phyloP scores from a whole-genome alignment of 371 early-diverging fungal genomes.

The Circinella umbellata region DNA sequence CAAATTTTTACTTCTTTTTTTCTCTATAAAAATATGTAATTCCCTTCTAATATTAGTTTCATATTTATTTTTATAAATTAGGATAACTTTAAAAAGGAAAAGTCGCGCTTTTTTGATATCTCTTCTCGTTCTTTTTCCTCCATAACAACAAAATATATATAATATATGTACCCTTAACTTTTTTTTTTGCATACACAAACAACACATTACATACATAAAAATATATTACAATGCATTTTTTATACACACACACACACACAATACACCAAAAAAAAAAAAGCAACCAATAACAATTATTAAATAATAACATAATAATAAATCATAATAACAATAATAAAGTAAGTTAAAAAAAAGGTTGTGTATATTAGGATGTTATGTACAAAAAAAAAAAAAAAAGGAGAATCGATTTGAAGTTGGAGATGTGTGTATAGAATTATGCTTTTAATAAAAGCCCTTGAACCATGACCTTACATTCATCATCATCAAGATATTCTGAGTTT shows the following conservation, averaged over 20 bases:
- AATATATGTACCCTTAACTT: constrained; percentile 3
- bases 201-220: not conserved
- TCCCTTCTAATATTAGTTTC: too few relatives aligned
- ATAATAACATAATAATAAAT: too few relatives aligned
- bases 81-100: too few relatives aligned
- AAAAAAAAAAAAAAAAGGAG: not conserved
- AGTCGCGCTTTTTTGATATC: too few relatives aligned
- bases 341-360: not conserved
- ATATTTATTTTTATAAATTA: too few relatives aligned
- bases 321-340: not conserved
- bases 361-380: too few relatives aligned
- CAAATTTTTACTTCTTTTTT: not conserved
- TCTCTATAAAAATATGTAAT: not conserved
- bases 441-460: constrained; percentile 59
- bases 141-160: too few relatives aligned
- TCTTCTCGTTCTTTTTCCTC: too few relatives aligned
- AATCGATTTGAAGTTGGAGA: not conserved
- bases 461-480: constrained; percentile 67
- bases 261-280: too few relatives aligned
- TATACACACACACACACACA: not conserved
- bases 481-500: constrained; percentile 73
- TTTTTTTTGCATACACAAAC: not conserved
- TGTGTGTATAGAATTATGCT: constrained; percentile 17
- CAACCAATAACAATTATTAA: too few relatives aligned
- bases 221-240: not conserved